Percentiles rank a stretch among this genome's conserved stretches.
These are phyloP conservation scores for Ceratonia siliqua DNA, from an alignment of 306 rosid species.

Conservation along the genomic window DNA sequence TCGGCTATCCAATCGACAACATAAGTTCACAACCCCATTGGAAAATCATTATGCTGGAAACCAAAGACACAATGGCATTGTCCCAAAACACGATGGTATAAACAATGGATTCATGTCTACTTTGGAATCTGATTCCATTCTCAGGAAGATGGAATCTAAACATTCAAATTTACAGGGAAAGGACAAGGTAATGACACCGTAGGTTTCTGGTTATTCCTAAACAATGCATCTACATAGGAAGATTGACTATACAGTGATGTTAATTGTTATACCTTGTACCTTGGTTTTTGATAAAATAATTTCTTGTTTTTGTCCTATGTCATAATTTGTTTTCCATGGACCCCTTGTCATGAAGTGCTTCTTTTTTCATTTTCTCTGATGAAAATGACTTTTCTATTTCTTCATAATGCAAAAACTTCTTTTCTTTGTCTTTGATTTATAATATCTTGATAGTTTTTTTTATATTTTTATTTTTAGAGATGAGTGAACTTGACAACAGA, in stretches of 20 bases:
- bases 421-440: background rate
- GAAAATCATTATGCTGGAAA: conserved; percentile 43
- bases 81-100: conserved; percentile 41
- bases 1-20: conserved; percentile 56
- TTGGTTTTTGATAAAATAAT: background rate
- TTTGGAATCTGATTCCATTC: conserved; percentile 39
- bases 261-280: background rate
- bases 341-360: background rate
- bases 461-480: conserved; percentile 45
- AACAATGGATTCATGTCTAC: conserved; percentile 52
- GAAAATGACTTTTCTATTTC: background rate
- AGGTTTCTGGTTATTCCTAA: conserved; percentile 19
- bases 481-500: conserved; percentile 84
- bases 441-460: background rate
- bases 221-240: background rate
- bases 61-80: conserved; percentile 42
- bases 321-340: background rate
- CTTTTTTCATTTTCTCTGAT: background rate
- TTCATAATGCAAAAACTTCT: background rate
- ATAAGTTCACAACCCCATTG: conserved; percentile 41
- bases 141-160: conserved; percentile 39
- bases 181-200: conserved; percentile 49
- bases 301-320: background rate
- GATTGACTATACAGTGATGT: conserved; percentile 5
- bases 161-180: conserved; percentile 48